These are phyloP conservation scores for Hymenoscyphus occultus DNA, from an alignment of 2,329 filamentous ascomycete species.

Conservation along the genomic window DNA sequence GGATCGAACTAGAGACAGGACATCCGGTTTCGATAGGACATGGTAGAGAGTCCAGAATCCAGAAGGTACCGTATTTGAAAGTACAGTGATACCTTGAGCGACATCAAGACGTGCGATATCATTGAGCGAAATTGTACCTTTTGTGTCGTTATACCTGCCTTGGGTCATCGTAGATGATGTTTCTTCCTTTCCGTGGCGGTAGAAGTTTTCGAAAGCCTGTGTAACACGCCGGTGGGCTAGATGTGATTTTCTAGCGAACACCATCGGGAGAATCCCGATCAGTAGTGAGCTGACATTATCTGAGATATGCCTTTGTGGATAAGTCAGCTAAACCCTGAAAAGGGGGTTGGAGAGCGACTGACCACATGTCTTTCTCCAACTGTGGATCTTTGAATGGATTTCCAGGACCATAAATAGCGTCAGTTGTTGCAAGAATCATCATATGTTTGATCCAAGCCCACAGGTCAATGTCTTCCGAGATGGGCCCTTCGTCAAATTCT, in stretches of 20 bases:
- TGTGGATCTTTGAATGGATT: background rate
- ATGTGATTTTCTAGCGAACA: background rate
- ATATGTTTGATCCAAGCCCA: background rate
- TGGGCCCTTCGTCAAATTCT: too few species aligned
- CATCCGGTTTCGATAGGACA: background rate
- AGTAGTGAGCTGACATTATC: background rate
- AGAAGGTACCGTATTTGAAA: background rate
- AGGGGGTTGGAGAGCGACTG: background rate
- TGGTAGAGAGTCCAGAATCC: constrained; percentile 9
- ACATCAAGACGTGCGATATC: constrained; percentile 1
- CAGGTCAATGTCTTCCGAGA: background rate
- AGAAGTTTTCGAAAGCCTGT: background rate
- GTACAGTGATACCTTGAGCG: background rate
- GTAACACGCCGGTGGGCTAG: background rate
- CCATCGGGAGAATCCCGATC: background rate
- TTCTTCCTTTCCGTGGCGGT: background rate
- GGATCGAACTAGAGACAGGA: constrained; percentile 1
- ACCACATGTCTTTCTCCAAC: background rate
- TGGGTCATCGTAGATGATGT: background rate
- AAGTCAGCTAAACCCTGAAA: background rate
- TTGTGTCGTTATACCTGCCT: background rate
- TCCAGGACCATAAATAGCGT: background rate
- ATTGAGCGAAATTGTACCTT: background rate
- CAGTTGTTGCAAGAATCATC: background rate
- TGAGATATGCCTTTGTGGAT: background rate